These are phyloP conservation scores for Tylopilus plumbeoviolaceoides DNA, from an alignment of 768 basidiomycete genomes.

Conservation along the genomic window DNA sequence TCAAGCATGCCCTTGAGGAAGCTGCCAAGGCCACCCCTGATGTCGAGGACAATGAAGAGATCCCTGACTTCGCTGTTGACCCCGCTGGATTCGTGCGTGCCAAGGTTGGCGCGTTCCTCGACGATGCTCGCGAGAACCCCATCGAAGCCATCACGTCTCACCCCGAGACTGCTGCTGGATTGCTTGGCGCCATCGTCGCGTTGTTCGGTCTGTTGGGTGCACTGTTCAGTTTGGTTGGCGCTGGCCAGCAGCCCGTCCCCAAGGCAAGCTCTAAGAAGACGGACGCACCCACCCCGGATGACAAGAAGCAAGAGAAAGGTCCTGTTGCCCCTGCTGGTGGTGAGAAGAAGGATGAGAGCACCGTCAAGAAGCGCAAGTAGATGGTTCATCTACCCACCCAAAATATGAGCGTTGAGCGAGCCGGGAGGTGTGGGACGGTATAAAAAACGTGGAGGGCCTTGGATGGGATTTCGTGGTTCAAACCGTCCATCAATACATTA, in stretches of 20 bases:
- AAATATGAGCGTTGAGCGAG: conserved; percentile 3
- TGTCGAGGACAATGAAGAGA: conserved; percentile 41
- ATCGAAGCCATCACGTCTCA: conserved; percentile 79
- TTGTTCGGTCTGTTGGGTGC: conserved; percentile 82
- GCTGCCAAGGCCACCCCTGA: conserved; percentile 42
- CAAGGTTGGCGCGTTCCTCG: conserved; percentile 77
- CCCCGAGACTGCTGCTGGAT: conserved; percentile 80
- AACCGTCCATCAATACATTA: conserved; percentile 6
- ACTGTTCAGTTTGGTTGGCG: conserved; percentile 75
- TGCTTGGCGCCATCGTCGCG: conserved; percentile 70
- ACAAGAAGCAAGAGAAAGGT: conserved; percentile 60
- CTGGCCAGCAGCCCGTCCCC: conserved; percentile 62
- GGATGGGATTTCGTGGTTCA: conserved; percentile 3
- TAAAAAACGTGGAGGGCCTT: conserved; percentile 5
- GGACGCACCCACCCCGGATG: conserved; percentile 58
- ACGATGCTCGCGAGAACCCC: conserved; percentile 71
- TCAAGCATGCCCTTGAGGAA: conserved; percentile 85
- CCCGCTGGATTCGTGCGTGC: conserved; percentile 77
- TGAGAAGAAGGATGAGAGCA: conserved; percentile 65
- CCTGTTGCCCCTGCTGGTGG: conserved; percentile 72
- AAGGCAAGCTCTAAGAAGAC: conserved; percentile 75
- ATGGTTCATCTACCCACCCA: neutral
- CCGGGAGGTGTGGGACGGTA: neutral
- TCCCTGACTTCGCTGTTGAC: conserved; percentile 59
- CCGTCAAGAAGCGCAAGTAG: conserved; percentile 74